phyloP scores from a whole-genome alignment of 139 green algal species.

The Coccomyxa sp. region DNA sequence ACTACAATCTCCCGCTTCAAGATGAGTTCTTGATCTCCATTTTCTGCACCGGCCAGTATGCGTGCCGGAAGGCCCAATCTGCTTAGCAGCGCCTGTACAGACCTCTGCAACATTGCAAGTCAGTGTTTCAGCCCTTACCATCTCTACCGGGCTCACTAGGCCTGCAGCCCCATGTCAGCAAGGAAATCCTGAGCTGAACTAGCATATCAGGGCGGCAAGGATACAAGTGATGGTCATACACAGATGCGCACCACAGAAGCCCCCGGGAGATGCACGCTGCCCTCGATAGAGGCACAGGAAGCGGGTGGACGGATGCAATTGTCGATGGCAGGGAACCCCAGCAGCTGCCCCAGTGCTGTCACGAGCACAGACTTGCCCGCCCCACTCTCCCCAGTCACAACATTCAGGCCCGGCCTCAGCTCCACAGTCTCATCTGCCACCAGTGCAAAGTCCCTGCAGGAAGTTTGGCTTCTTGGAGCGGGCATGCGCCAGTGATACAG shows the following conservation, averaged over 20 bases:
- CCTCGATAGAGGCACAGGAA: constrained; percentile 53
- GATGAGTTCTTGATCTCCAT: not conserved
- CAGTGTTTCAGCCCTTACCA: too few relatives aligned
- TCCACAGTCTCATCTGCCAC: constrained; percentile 54
- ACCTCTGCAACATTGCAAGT: not conserved
- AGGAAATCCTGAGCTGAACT: too few relatives aligned
- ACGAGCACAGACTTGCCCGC: constrained; percentile 75
- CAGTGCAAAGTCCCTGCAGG: constrained; percentile 74
- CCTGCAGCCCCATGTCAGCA: too few relatives aligned
- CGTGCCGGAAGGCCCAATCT: constrained; percentile 17
- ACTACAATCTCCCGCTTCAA: constrained; percentile 30
- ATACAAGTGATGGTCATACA: too few relatives aligned
- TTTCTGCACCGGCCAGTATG: not conserved
- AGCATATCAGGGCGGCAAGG: too few relatives aligned
- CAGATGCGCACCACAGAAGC: not conserved
- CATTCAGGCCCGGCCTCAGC: constrained; percentile 75
- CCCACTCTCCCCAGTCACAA: constrained; percentile 77
- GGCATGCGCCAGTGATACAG: too few relatives aligned
- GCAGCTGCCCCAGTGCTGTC: constrained; percentile 50
- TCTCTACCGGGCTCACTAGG: too few relatives aligned
- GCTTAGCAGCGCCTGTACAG: constrained; percentile 25
- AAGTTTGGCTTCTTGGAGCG: too few relatives aligned
- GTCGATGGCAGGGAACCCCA: constrained; percentile 52
- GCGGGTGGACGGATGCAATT: constrained; percentile 65
- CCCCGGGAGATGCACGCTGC: constrained; percentile 34